phyloP scores from a whole-genome alignment of 2,329 filamentous ascomycete species.

The Chalara sp. region DNA sequence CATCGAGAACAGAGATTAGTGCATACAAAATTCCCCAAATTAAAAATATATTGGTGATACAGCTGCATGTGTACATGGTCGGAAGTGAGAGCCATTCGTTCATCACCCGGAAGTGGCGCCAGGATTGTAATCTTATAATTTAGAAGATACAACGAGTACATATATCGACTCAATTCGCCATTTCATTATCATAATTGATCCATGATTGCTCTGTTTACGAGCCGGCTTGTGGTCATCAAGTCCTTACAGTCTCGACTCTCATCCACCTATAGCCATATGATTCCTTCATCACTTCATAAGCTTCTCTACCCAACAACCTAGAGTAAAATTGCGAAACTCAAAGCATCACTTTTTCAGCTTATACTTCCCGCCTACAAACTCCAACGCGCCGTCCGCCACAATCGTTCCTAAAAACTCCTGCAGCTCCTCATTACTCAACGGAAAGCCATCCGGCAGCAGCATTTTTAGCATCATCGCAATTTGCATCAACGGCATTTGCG shows the following conservation, averaged over 20 bases:
- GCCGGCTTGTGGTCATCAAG: too few species aligned
- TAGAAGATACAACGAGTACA: too few species aligned
- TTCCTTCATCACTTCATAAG: not conserved
- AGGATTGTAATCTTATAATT: too few species aligned
- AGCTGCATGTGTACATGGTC: too few species aligned
- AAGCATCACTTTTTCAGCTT: conserved; percentile 49
- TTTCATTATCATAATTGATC: not conserved
- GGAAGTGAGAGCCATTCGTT: too few species aligned
- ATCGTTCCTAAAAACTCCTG: conserved; percentile 73
- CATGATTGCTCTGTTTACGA: not conserved
- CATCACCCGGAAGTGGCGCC: too few species aligned
- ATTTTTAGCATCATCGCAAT: conserved; percentile 96
- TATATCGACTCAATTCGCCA: not conserved
- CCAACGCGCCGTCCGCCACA: conserved; percentile 64
- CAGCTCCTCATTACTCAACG: conserved; percentile 84
- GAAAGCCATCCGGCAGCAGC: conserved; percentile 79
- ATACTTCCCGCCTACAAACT: conserved; percentile 66
- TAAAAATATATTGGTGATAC: too few species aligned
- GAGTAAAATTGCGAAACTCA: not conserved
- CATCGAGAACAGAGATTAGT: too few species aligned
- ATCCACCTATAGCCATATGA: not conserved
- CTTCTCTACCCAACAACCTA: not conserved
- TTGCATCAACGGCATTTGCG: conserved; percentile 68
- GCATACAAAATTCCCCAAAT: too few species aligned
- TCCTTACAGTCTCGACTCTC: too few species aligned